Evolutionary conservation across 2,329 filamentous ascomycete genomes (phyloP).

Genomic region (Diaporthe humulicola): DNA sequence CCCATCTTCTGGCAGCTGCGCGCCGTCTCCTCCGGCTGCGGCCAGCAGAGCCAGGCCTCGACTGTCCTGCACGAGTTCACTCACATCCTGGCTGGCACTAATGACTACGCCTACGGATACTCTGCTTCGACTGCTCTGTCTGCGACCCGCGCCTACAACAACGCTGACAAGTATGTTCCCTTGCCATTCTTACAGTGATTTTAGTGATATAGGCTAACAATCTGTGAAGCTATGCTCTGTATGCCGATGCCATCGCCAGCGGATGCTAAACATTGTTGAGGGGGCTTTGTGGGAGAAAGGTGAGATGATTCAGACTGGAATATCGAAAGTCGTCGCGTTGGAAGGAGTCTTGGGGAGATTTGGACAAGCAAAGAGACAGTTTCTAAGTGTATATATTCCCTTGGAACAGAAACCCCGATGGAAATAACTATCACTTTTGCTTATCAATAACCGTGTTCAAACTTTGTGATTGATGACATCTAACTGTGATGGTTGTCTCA

Average conservation of each 20-base stretch:
- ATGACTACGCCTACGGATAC: slow-evolving; percentile 24
- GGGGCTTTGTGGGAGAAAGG: too few species aligned
- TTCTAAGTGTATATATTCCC: slow-evolving; percentile 1
- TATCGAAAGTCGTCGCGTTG: too few species aligned
- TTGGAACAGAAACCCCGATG: not conserved
- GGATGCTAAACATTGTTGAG: not conserved
- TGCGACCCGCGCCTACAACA: not conserved
- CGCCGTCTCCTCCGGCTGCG: not conserved
- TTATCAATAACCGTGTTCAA: not conserved
- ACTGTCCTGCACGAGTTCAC: slow-evolving; percentile 34
- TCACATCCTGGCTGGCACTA: slow-evolving; percentile 13
- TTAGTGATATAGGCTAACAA: not conserved
- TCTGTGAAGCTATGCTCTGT: slow-evolving; percentile 25
- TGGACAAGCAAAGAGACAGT: too few species aligned
- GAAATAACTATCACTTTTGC: too few species aligned
- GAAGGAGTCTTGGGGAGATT: not conserved
- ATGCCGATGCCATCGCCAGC: slow-evolving; percentile 22
- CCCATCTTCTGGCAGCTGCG: slow-evolving; percentile 28
- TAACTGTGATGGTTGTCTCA: not conserved
- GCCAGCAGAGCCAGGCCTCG: slow-evolving; percentile 29
- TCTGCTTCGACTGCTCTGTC: slow-evolving; percentile 21
- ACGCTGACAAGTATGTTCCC: slow-evolving; percentile 28
- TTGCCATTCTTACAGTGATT: too few species aligned
- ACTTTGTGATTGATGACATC: not conserved
- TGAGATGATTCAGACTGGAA: not conserved